These are phyloP conservation scores for Monosporascus sp. DNA, from an alignment of 2,329 filamentous ascomycete species.

Conservation along the genomic window DNA sequence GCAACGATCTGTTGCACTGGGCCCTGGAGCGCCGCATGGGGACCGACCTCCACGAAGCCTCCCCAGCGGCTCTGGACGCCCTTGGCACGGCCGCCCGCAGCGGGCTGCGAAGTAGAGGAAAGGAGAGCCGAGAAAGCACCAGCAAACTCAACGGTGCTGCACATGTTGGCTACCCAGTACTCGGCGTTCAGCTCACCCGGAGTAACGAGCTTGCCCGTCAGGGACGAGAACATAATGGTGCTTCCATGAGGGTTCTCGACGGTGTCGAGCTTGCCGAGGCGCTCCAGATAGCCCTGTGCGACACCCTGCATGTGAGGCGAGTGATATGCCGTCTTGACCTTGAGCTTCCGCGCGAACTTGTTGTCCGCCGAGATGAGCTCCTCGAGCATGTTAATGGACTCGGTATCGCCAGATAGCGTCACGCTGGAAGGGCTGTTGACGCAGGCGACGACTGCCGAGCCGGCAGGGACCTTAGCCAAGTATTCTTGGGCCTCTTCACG, in stretches of 20 bases:
- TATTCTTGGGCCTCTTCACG: neutral
- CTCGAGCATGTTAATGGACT: neutral
- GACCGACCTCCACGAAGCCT: conserved; percentile 2
- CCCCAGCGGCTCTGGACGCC: neutral
- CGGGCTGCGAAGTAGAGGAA: neutral
- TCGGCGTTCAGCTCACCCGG: neutral
- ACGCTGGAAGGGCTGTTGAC: conserved; percentile 1
- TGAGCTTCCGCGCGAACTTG: neutral
- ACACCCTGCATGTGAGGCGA: conserved; percentile 1
- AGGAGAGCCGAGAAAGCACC: neutral
- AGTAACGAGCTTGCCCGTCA: neutral
- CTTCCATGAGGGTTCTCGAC: neutral
- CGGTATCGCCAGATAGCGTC: conserved; percentile 1
- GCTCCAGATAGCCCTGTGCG: too few species aligned
- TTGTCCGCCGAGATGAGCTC: neutral
- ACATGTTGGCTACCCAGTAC: neutral
- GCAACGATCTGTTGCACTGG: neutral
- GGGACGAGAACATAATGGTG: neutral
- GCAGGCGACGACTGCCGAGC: neutral
- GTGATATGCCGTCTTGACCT: conserved; percentile 1
- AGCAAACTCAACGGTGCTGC: neutral
- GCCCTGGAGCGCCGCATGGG: conserved; percentile 1
- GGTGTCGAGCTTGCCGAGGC: neutral
- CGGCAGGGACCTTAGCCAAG: neutral
- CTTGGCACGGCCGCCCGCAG: neutral